Conservation (phyloP, 176 grass and related monocot species). For the Lolium perenne region DNA sequence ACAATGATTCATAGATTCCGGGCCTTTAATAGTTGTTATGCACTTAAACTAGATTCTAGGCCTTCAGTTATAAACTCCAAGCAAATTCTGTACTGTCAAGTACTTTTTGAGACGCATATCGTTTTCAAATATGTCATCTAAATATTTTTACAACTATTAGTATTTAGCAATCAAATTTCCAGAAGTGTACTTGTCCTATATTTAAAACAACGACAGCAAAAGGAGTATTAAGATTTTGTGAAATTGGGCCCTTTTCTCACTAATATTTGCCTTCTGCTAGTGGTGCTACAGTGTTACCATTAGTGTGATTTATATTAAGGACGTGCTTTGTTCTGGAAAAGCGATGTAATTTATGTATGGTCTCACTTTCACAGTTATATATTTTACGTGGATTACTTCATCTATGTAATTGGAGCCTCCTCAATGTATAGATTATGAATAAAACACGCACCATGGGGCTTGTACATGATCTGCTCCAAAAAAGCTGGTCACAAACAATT, state of each 20-base stretch:
- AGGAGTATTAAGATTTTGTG: not conserved
- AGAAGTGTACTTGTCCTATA: not conserved
- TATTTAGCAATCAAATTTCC: not conserved
- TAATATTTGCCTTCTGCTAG: not conserved
- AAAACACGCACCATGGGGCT: not conserved
- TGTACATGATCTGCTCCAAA: constrained; percentile 3
- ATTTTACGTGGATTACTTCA: not conserved
- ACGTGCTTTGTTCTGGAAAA: not conserved
- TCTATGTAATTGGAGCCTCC: not conserved
- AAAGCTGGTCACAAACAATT: not conserved
- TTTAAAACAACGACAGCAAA: not conserved
- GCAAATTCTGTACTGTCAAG: not conserved
- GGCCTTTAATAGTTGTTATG: not conserved
- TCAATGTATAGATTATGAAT: not conserved
- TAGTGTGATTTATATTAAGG: no score
- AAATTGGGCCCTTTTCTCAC: not conserved
- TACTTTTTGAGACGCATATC: not conserved
- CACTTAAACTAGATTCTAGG: no score
- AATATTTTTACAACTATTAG: not conserved
- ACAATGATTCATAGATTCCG: not conserved
- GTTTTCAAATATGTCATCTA: not conserved
- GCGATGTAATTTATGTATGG: not conserved
- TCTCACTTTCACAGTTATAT: constrained; percentile 4
- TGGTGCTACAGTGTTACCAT: no score
- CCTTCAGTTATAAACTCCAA: not conserved